Base-by-base conservation (phyloP, 169 alveolate genomes). In the Plasmodium falciparum region DNA sequence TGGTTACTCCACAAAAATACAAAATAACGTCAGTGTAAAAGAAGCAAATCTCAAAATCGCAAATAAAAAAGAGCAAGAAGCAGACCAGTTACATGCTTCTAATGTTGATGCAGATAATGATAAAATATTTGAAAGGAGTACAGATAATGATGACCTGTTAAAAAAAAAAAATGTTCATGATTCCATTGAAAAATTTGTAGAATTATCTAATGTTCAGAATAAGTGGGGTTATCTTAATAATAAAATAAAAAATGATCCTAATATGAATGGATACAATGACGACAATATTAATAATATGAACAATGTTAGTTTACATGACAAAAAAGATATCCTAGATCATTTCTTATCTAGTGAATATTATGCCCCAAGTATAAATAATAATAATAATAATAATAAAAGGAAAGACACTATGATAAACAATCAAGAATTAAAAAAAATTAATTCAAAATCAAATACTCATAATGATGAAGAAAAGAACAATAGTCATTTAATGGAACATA, bases 1-100 rank as follows among this genome's bases (percentile, higher is more conserved):
- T 65, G 92, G 88, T 7, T 72, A 86, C 63, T 86, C 92, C 3
- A 49, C 92, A 26, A 70, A 43, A 22, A 13, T 72, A 11, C 69
- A 59, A 54, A 59, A 43, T 12, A 45, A 47, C 52, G 61, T 86
- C 7, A 65, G 63, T 15, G 4, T 11, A 5, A 39, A 39, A 39
- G 47, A 39, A 39, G 9, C 47, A 39, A 39, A 39, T 39, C 11
- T 39, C 6, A 39, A 39, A 39, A 5, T 1, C 0, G 2, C 47
- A 39, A 39, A 39, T 39, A 39, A 39, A 39, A 39, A 39, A 39
- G 47, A 39, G 47, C 47, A 39, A 39, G 47, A 39, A 39, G 1
- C 2, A 5, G 1, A 39, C 6, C 47, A 39, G 0, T 39, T 39
- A 5, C 47, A 39, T 39, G 11, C 0, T 6, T 39, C 47, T 6